These are phyloP conservation scores for Xylaria hypoxylon DNA, from an alignment of 2,329 filamentous ascomycete genomes.

Conservation along the genomic window DNA sequence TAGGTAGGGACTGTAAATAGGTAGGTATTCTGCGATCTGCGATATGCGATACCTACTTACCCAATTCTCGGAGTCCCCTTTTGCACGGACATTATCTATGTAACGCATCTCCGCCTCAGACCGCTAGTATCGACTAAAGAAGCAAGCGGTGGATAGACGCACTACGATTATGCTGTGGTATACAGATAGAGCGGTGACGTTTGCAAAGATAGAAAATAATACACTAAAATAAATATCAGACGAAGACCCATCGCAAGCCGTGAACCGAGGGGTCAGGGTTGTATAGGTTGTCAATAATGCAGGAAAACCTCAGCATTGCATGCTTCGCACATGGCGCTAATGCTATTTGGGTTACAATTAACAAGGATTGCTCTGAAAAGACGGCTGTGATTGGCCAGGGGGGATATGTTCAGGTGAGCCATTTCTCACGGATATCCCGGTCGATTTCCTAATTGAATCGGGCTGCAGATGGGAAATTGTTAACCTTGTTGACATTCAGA, in stretches of 20 bases:
- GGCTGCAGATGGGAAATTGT: slow-evolving; percentile 41
- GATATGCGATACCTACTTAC: slow-evolving; percentile 23
- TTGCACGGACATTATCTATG: slow-evolving; percentile 3
- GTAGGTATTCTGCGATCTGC: neutral
- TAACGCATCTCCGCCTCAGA: slow-evolving; percentile 25
- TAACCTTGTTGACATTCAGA: slow-evolving; percentile 8
- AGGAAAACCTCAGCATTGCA: slow-evolving; percentile 33
- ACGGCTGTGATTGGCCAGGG: slow-evolving; percentile 36
- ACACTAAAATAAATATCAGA: slow-evolving; percentile 11
- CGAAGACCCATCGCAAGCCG: slow-evolving; percentile 26
- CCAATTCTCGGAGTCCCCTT: slow-evolving; percentile 30
- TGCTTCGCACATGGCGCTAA: slow-evolving; percentile 31
- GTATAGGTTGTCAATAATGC: slow-evolving; percentile 35
- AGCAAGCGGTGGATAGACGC: slow-evolving; percentile 13
- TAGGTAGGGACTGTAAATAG: too few species aligned
- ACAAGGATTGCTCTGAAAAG: neutral
- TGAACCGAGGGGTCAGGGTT: slow-evolving; percentile 22
- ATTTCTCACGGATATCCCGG: slow-evolving; percentile 47
- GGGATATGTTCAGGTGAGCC: slow-evolving; percentile 46
- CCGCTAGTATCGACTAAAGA: slow-evolving; percentile 13
- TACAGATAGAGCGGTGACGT: slow-evolving; percentile 25
- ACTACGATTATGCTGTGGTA: slow-evolving; percentile 5
- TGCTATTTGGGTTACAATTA: slow-evolving; percentile 16
- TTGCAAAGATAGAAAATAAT: neutral
- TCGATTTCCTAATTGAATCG: slow-evolving; percentile 38